Evolutionary conservation across 176 grass and related monocot species (phyloP).

Genomic region (Panicum miliaceum): DNA sequence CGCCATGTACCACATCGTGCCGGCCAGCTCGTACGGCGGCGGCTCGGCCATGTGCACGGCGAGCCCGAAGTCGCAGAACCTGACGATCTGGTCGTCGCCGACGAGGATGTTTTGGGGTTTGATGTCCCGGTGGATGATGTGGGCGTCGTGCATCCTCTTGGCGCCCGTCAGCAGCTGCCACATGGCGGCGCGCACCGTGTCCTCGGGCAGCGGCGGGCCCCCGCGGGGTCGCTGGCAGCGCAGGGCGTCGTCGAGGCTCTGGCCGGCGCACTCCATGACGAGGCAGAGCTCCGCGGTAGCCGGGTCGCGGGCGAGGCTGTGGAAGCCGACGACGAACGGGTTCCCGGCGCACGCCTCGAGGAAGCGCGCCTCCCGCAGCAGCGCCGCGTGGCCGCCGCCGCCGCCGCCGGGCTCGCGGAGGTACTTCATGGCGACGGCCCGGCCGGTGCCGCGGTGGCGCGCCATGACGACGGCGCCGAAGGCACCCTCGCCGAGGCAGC

Average conservation of each 20-base stretch:
- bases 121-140: conserved; percentile 46
- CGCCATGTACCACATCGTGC: background rate
- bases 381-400: too few relatives aligned
- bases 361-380: too few relatives aligned
- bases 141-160: conserved; percentile 16
- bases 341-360: background rate
- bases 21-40: background rate
- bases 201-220: background rate
- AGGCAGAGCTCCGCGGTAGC: background rate
- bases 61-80: background rate
- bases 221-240: background rate
- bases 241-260: background rate
- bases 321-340: background rate
- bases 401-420: background rate
- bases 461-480: background rate
- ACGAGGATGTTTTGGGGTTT: conserved; percentile 44
- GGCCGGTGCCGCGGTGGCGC: background rate
- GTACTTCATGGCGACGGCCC: background rate
- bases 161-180: background rate
- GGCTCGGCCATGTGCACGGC: background rate
- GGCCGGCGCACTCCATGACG: background rate
- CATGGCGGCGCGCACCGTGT: background rate
- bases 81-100: background rate
- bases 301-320: background rate
- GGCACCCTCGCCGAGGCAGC: background rate